These are phyloP conservation scores for Trichoderma sp. DNA, from an alignment of 2,329 filamentous ascomycete species.

Conservation along the genomic window DNA sequence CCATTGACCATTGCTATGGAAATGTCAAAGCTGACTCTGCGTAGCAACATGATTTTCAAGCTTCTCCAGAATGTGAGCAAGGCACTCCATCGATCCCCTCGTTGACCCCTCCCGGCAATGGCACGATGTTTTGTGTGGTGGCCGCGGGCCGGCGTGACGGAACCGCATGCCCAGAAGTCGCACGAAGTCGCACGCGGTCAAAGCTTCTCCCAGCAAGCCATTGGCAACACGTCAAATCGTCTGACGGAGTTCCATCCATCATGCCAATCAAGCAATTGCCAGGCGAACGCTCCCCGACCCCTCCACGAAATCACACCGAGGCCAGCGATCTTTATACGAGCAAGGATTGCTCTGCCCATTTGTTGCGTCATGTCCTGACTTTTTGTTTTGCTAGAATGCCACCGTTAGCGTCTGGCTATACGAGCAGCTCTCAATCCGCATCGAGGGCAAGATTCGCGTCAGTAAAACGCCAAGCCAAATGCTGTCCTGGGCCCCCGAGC, in stretches of 20 bases:
- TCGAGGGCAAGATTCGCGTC: slow-evolving; percentile 95
- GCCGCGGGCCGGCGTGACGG: background rate
- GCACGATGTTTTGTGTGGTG: background rate
- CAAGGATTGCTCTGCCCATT: background rate
- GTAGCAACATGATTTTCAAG: slow-evolving; percentile 60
- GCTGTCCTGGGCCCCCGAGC: too few species aligned
- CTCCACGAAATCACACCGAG: too few species aligned
- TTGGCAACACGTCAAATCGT: background rate
- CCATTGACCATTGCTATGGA: background rate
- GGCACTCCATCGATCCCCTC: background rate
- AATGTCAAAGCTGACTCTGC: slow-evolving; percentile 25
- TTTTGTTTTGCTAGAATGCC: slow-evolving; percentile 55
- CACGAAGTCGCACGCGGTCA: background rate
- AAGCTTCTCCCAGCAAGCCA: background rate
- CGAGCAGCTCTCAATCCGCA: slow-evolving; percentile 89
- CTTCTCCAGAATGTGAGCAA: slow-evolving; percentile 63
- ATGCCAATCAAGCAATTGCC: background rate
- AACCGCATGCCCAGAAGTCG: background rate
- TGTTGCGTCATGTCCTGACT: background rate
- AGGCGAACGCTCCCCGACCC: background rate
- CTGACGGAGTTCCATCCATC: background rate
- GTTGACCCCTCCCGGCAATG: background rate
- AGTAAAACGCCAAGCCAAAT: slow-evolving; percentile 30
- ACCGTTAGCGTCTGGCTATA: slow-evolving; percentile 95
- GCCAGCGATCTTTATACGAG: background rate